Percentiles rank a stretch among this genome's conserved stretches.
Evolutionary conservation across 2,329 filamentous ascomycete species (phyloP).

Genomic region (Parastagonospora nodorum): DNA sequence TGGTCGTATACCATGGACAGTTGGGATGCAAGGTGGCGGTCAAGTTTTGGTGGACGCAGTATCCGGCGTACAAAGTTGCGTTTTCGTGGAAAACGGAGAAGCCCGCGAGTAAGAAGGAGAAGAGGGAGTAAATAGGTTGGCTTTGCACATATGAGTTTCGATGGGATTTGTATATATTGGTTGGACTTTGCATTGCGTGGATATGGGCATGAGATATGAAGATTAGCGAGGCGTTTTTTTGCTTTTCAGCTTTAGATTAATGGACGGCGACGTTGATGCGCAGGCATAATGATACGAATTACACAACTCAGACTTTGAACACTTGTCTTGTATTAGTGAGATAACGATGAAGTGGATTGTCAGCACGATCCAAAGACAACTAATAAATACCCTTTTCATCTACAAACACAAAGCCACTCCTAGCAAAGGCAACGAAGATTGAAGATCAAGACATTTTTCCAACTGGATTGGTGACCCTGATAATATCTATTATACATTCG

Average conservation of each 20-base stretch:
- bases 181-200: background rate
- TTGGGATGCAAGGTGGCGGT: conserved; percentile 16
- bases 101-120: background rate
- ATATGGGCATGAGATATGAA: background rate
- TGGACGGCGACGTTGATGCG: background rate
- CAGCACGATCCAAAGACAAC: no score
- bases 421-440: no score
- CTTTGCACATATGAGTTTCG: background rate
- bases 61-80: conserved; percentile 2
- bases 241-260: background rate
- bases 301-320: background rate
- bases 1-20: conserved; percentile 5
- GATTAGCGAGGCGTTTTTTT: background rate
- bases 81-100: conserved; percentile 3
- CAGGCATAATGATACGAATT: background rate
- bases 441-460: no score
- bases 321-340: background rate
- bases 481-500: no score
- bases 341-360: no score
- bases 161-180: background rate
- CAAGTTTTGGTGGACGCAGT: conserved; percentile 15
- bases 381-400: no score
- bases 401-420: no score
- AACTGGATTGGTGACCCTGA: no score
- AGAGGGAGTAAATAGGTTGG: background rate